Conservation (phyloP, 768 basidiomycete species). For the Psilocybe cyanescens region DNA sequence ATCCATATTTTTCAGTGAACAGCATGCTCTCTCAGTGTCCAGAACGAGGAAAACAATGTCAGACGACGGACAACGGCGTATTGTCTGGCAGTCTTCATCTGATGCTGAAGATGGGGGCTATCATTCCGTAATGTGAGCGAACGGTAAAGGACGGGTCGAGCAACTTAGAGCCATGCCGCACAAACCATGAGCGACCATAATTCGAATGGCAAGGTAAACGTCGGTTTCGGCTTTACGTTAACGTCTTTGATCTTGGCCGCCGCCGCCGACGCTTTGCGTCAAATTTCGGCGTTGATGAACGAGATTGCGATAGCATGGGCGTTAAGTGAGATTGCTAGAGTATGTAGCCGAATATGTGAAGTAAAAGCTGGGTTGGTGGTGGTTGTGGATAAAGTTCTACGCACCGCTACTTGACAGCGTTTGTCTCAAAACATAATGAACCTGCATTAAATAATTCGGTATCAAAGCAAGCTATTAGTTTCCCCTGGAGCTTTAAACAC, state of each 20-base stretch:
- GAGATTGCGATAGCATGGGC: too few species aligned
- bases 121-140: constrained; percentile 6
- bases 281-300: neutral
- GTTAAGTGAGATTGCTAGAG: too few species aligned
- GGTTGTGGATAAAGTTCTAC: too few species aligned
- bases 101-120: neutral
- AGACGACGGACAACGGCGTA: constrained; percentile 1
- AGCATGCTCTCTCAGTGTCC: constrained; percentile 1
- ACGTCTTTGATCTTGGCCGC: neutral
- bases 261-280: neutral
- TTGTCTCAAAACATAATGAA: too few species aligned
- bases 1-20: neutral
- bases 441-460: too few species aligned
- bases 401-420: too few species aligned
- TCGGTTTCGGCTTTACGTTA: neutral
- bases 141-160: constrained; percentile 3
- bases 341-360: too few species aligned
- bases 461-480: too few species aligned
- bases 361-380: too few species aligned
- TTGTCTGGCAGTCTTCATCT: neutral
- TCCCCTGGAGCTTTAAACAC: too few species aligned
- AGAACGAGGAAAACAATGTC: constrained; percentile 5
- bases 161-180: constrained; percentile 1
- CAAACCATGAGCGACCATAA: constrained; percentile 10
- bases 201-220: constrained; percentile 2